Evolutionary conservation across 2,329 filamentous ascomycete species (phyloP), one percentile per base, ranked within the genome.

Genomic region (Dothistroma pini): DNA sequence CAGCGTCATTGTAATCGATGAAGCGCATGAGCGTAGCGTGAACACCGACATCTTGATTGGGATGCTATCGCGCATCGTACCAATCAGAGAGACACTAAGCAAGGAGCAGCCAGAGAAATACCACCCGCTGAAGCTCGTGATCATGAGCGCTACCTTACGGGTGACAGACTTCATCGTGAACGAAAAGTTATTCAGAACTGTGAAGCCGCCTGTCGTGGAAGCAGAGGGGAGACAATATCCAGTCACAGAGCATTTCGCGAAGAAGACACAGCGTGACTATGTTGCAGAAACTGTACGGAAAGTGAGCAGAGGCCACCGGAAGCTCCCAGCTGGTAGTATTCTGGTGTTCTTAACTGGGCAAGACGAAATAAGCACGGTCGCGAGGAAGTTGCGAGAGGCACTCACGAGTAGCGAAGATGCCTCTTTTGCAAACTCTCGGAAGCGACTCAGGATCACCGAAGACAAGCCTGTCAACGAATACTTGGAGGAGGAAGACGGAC

Each of bases 1-100:
- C 75, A 97, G 93, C 0, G 90, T 89, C 14, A 90, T 99, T 56
- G 85, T 99, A 54, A 93, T 99, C 63, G 95, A 99, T 70, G 95
- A 99, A 76, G 95, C 95, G 1, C 95, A 99, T 78, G 95, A 99
- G 75, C 86, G 96, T 69, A 97, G 92, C 70, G 90, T 97, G 70
- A 97, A 99, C 72, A 99, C 96, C 0, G 96, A 99, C 74, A 96
- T 99, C 47, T 79, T 99, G n/a, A 93, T 99, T 67, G 95, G 95
- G 55, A 96, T 99, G 86, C 85, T 97, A 16, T 97, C 93, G 71
- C 86, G 93, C 71, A 92, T 97, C 35, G 90, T 97, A 53, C 91
- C 91, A 68, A 79, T 97, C 57, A 85, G 95, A 61, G 84, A 88
- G 57, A 85, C 91, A 44, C 83, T 97, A 77, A 85, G 85, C 8